A percentile compares a stretch with the other conserved stretches of the same genome.
Evolutionary conservation across 1,284 basidiomycete species (phyloP).

Genomic region (Entoloma clypeatum): DNA sequence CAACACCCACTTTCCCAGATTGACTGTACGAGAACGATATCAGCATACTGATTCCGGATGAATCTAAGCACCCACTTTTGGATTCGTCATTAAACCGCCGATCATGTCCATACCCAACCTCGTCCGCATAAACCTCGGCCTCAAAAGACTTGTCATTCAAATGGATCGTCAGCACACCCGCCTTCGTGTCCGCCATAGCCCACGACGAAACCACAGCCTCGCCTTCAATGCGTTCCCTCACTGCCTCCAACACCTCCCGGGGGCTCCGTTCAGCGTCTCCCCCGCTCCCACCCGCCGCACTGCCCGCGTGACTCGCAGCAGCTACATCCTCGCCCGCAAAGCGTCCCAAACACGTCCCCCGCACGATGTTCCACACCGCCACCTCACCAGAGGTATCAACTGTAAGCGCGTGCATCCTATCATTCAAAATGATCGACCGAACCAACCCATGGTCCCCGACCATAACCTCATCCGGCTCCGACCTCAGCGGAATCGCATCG

Average conservation of each 20-base stretch:
- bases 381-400: constrained; percentile 86
- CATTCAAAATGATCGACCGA: constrained; percentile 81
- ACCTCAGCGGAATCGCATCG: constrained; percentile 69
- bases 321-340: constrained; percentile 67
- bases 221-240: constrained; percentile 87
- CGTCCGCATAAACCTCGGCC: constrained; percentile 93
- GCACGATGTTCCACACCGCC: constrained; percentile 90
- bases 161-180: constrained; percentile 86
- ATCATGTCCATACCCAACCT: constrained; percentile 65
- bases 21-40: constrained; percentile 44
- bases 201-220: constrained; percentile 84
- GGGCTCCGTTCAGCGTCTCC: constrained; percentile 54
- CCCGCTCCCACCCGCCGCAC: constrained; percentile 29
- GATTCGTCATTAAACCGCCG: constrained; percentile 71
- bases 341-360: constrained; percentile 72
- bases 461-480: constrained; percentile 68
- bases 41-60: constrained; percentile 15
- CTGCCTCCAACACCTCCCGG: constrained; percentile 82
- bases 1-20: constrained; percentile 78
- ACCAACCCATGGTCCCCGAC: constrained; percentile 81
- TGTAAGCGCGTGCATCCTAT: constrained; percentile 88
- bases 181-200: constrained; percentile 88
- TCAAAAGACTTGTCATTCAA: constrained; percentile 87
- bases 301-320: constrained; percentile 40
- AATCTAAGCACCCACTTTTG: constrained; percentile 54